Base-by-base conservation (phyloP, 306 rosid genomes). In the Cicer cuneatum region DNA sequence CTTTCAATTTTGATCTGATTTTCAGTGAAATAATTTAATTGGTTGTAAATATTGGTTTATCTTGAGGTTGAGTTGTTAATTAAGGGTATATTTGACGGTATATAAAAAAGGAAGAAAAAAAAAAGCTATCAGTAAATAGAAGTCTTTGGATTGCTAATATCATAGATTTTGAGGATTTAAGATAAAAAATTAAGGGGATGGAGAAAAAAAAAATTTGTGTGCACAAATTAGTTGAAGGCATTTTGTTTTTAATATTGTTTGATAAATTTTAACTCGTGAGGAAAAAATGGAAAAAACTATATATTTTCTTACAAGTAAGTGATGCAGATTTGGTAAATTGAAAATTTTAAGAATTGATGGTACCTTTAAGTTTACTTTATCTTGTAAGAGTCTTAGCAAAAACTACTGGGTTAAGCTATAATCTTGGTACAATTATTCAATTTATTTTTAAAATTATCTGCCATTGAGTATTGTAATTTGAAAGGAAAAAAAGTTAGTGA, bases 261-360 rank as follows among this genome's bases (percentile, higher is more conserved):
- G 67, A 62, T 65, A 70, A 64, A 1, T 65, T 41, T 56, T 60
- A 33, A 5, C 38, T 8, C 58, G 3, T 41, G 2, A 29, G 21
- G 48, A 39, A 59, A 13, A 33, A 58, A 5, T 7, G 2, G 0
- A 33, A 24, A 58, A 24, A 12, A 7, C 8, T 37, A 46, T 21
- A 19, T 54, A 73, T 61, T 59, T 67, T 73, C 76, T 65, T 49
- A 48, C 54, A 40, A 76, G 78, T 41, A 65, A 41, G 78, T 39
- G 64, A 35, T 18, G 77, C 66, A 79, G 68, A 71, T 80, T 56
- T 66, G 64, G 82, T 80, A 72, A 69, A 37, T 18, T 71, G 81
- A 16, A 71, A 47, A 66, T 70, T 54, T 42, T 48, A 18, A 21
- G 72, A 77, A 42, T 59, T 62, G 15, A 68, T 76, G 62, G 62